A percentile compares a stretch with the other conserved stretches of the same genome.
These are phyloP conservation scores for Xerocomellus chrysenteron DNA, from an alignment of 768 basidiomycete genomes.

Conservation along the genomic window DNA sequence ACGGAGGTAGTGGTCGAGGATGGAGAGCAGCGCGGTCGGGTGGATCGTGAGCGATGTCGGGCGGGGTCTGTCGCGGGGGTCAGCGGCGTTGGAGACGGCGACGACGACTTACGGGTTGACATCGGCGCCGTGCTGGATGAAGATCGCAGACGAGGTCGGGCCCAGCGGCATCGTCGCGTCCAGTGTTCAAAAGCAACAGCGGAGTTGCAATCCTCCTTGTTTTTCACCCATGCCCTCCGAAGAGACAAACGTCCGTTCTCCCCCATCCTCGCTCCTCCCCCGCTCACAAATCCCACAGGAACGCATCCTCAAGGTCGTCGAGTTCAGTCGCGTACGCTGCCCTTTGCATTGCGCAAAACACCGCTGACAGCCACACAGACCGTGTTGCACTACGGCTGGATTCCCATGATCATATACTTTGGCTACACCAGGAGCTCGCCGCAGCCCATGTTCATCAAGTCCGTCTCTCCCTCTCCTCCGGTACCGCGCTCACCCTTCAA, in stretches of 20 bases:
- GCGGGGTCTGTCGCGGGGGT: slow-evolving; percentile 49
- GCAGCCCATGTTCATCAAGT: slow-evolving; percentile 96
- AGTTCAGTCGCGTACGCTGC: slow-evolving; percentile 73
- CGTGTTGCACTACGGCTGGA: slow-evolving; percentile 92
- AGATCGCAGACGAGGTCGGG: slow-evolving; percentile 46
- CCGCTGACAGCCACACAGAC: slow-evolving; percentile 49
- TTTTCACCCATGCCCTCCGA: slow-evolving; percentile 74
- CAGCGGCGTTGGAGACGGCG: background rate
- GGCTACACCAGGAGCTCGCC: slow-evolving; percentile 92
- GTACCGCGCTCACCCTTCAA: background rate
- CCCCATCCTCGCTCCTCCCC: background rate
- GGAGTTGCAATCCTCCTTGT: slow-evolving; percentile 31
- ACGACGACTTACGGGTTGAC: slow-evolving; percentile 34
- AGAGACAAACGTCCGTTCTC: slow-evolving; percentile 72
- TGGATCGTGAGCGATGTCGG: slow-evolving; percentile 79
- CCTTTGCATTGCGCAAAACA: background rate
- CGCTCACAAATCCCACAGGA: slow-evolving; percentile 44
- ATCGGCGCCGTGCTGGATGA: slow-evolving; percentile 37
- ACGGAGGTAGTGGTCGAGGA: slow-evolving; percentile 95
- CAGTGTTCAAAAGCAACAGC: slow-evolving; percentile 17
- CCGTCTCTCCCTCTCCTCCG: slow-evolving; percentile 33
- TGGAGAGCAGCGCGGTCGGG: slow-evolving; percentile 89
- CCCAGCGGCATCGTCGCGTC: slow-evolving; percentile 45
- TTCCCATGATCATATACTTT: slow-evolving; percentile 94
- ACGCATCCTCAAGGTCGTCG: slow-evolving; percentile 77